A percentile compares a stretch with the other conserved stretches of the same genome.
Evolutionary conservation across 1,139 yeast species (phyloP).

Genomic region (Hemisphaericaspora xylanilytica): DNA sequence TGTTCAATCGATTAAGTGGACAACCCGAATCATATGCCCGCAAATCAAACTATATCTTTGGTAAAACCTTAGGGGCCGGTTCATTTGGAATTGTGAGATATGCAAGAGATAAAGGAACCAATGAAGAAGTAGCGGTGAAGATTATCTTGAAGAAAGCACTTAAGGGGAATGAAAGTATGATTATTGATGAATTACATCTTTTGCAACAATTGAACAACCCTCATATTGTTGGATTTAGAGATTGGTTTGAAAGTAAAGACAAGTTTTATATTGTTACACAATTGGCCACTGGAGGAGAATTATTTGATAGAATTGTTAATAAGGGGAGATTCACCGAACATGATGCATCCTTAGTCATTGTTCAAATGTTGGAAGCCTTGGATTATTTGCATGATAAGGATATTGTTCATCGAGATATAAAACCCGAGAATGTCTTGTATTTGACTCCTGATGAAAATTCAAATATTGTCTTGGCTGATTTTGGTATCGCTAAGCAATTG

Average conservation of each 20-base stretch:
- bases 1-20: constrained; percentile 57
- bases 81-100: constrained; percentile 85
- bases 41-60: constrained; percentile 67
- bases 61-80: constrained; percentile 85
- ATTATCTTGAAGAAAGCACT: constrained; percentile 79
- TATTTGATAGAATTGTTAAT: constrained; percentile 77
- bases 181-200: constrained; percentile 72
- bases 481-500: constrained; percentile 83
- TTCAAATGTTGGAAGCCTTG: constrained; percentile 72
- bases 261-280: constrained; percentile 74
- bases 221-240: constrained; percentile 77
- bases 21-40: constrained; percentile 71
- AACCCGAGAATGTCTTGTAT: constrained; percentile 85
- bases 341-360: constrained; percentile 71
- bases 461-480: constrained; percentile 80
- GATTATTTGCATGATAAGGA: constrained; percentile 67
- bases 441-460: constrained; percentile 53
- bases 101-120: constrained; percentile 58
- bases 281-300: constrained; percentile 88
- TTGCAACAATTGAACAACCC: constrained; percentile 68
- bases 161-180: constrained; percentile 68
- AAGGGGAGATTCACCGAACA: constrained; percentile 79
- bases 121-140: constrained; percentile 82
- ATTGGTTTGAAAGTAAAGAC: constrained; percentile 85
- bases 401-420: constrained; percentile 87